These are phyloP conservation scores for Agroathelia rolfsii DNA, from an alignment of 1,284 basidiomycete species.

Conservation along the genomic window DNA sequence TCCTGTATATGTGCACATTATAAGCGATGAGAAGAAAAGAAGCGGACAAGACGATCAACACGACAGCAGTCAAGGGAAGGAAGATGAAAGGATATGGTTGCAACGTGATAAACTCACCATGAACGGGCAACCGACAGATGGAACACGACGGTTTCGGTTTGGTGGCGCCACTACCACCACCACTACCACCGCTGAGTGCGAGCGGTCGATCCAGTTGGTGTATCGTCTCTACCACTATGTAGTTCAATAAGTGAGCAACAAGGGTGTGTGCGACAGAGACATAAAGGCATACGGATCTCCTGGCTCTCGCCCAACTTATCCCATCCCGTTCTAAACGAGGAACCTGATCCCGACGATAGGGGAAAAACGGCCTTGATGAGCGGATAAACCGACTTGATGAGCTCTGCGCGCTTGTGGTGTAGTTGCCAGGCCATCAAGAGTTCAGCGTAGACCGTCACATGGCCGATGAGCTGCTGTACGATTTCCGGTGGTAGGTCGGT, in stretches of 20 bases:
- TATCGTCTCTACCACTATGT: slow-evolving; percentile 22
- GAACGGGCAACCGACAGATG: slow-evolving; percentile 70
- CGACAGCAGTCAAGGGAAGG: slow-evolving; percentile 4
- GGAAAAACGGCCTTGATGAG: slow-evolving; percentile 24
- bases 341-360: slow-evolving; percentile 15
- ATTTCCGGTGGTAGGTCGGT: slow-evolving; percentile 15
- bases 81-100: too few species aligned
- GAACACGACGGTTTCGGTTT: slow-evolving; percentile 55
- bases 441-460: slow-evolving; percentile 68
- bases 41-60: not conserved
- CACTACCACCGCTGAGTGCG: slow-evolving; percentile 32
- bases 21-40: not conserved
- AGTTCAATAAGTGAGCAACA: slow-evolving; percentile 1
- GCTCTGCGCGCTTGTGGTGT: slow-evolving; percentile 54
- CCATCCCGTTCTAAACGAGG: slow-evolving; percentile 20
- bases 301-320: slow-evolving; percentile 28
- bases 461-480: slow-evolving; percentile 40
- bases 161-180: slow-evolving; percentile 30
- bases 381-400: slow-evolving; percentile 63
- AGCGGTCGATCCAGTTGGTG: slow-evolving; percentile 25
- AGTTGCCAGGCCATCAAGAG: slow-evolving; percentile 64
- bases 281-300: slow-evolving; percentile 1
- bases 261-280: slow-evolving; percentile 1
- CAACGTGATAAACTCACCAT: slow-evolving; percentile 36
- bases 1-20: slow-evolving; percentile 30